Percentiles rank a stretch among this genome's conserved stretches.
phyloP scores from a whole-genome alignment of 768 basidiomycete genomes.

The Favolaschia claudopus region DNA sequence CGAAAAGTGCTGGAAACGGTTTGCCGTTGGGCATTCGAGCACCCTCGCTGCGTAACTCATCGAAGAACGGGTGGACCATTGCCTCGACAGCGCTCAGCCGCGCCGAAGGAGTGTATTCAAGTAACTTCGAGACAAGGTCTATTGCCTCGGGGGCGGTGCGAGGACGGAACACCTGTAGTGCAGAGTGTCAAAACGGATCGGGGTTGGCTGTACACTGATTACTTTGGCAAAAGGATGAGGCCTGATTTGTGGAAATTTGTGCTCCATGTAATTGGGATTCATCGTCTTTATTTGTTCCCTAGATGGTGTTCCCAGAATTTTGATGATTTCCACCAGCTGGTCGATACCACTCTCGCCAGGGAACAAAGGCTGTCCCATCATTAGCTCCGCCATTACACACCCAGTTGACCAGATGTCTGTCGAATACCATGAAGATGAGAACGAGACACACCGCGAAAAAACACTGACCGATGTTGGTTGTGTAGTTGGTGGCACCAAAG shows the following conservation, averaged over 20 bases:
- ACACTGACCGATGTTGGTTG: constrained; percentile 93
- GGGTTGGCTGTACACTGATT: constrained; percentile 22
- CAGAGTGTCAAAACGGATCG: constrained; percentile 21
- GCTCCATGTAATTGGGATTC: constrained; percentile 99
- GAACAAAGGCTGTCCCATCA: constrained; percentile 98
- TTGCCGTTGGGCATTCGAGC: constrained; percentile 97
- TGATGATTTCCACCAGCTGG: constrained; percentile 99
- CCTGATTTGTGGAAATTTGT: constrained; percentile 99
- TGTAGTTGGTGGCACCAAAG: constrained; percentile 99
- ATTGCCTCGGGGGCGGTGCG: constrained; percentile 97
- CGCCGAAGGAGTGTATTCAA: constrained; percentile 97
- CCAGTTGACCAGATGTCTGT: constrained; percentile 99
- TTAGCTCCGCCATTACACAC: constrained; percentile 99
- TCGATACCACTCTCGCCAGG: constrained; percentile 99
- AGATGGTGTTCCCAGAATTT: constrained; percentile 97
- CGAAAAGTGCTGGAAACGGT: constrained; percentile 92
- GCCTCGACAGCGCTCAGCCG: constrained; percentile 90
- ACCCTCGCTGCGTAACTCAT: constrained; percentile 90
- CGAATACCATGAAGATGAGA: constrained; percentile 4
- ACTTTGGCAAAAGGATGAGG: constrained; percentile 99
- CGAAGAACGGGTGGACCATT: constrained; percentile 96
- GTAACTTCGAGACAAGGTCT: constrained; percentile 90
- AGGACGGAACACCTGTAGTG: constrained; percentile 91
- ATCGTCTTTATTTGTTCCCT: constrained; percentile 99
- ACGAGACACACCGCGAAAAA: constrained; percentile 3